Evolutionary conservation across 1,139 yeast genomes (phyloP).

Genomic region (Yamadazyma kanchanaburiensis): DNA sequence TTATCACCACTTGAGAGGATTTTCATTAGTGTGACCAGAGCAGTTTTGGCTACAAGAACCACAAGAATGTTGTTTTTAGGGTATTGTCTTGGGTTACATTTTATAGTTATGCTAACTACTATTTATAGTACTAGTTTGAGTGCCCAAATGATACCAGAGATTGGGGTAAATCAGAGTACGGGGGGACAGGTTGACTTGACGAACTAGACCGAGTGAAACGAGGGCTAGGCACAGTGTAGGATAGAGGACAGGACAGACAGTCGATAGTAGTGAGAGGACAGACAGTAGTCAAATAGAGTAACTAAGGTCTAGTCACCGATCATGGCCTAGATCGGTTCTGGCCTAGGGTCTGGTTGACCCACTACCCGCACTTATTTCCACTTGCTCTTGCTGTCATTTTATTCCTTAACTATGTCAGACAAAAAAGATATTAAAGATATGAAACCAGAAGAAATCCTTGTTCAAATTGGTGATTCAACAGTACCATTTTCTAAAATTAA

Average conservation of each 20-base stretch:
- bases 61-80: slow-evolving; percentile 71
- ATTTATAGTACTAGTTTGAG: slow-evolving; percentile 53
- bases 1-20: slow-evolving; percentile 77
- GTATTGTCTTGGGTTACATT: slow-evolving; percentile 75
- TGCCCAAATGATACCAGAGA: slow-evolving; percentile 48
- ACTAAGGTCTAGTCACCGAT: no score
- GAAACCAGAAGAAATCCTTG: slow-evolving; percentile 23
- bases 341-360: neutral
- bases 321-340: no score
- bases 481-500: slow-evolving; percentile 37
- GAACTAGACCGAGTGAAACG: no score
- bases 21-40: slow-evolving; percentile 71
- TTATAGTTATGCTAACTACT: slow-evolving; percentile 65
- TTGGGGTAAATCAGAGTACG: slow-evolving; percentile 44
- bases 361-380: no score
- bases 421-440: slow-evolving; percentile 3
- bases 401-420: no score
- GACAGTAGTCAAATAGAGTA: no score
- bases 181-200: slow-evolving; percentile 29
- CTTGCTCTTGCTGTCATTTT: no score
- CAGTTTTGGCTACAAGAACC: slow-evolving; percentile 68
- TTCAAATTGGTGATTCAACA: slow-evolving; percentile 33
- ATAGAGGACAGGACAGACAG: no score
- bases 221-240: no score
- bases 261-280: no score